A percentile compares a stretch with the other conserved stretches of the same genome.
Conservation (phyloP, 257 asterid species). For the Salvia rosmarinus region DNA sequence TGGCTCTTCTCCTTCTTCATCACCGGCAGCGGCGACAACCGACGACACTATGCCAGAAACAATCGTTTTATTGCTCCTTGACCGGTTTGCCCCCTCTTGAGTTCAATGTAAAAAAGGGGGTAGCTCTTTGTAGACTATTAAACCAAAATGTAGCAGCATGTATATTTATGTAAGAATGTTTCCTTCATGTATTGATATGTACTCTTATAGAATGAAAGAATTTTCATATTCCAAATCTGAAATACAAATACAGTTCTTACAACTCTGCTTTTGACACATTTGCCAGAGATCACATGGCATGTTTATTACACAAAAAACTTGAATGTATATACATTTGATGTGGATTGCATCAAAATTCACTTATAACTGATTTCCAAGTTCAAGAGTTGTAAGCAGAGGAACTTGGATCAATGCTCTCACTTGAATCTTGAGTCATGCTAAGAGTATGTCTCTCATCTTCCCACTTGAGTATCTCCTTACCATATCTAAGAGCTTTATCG, state of each 20-base stretch:
- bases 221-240: constrained; percentile 11
- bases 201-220: constrained; percentile 34
- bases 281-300: not conserved
- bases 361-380: not conserved
- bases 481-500: constrained; percentile 62
- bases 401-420: constrained; percentile 69
- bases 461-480: constrained; percentile 80
- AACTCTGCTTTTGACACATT: constrained; percentile 11
- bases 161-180: constrained; percentile 32
- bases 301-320: constrained; percentile 31
- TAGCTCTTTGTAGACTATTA: not conserved
- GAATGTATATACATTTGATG: constrained; percentile 21
- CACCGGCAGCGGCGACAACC: constrained; percentile 23
- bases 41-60: constrained; percentile 58
- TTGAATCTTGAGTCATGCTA: constrained; percentile 51
- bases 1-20: constrained; percentile 34
- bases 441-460: constrained; percentile 48
- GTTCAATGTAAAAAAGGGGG: not conserved
- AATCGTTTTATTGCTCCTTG: constrained; percentile 64
- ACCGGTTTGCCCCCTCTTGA: constrained; percentile 77
- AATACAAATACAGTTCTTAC: constrained; percentile 19
- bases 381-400: constrained; percentile 43
- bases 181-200: not conserved
- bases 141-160: constrained; percentile 4
- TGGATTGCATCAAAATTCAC: not conserved